These are phyloP conservation scores for Micractinium conductrix DNA, from an alignment of 139 green algal species.

Conservation along the genomic window DNA sequence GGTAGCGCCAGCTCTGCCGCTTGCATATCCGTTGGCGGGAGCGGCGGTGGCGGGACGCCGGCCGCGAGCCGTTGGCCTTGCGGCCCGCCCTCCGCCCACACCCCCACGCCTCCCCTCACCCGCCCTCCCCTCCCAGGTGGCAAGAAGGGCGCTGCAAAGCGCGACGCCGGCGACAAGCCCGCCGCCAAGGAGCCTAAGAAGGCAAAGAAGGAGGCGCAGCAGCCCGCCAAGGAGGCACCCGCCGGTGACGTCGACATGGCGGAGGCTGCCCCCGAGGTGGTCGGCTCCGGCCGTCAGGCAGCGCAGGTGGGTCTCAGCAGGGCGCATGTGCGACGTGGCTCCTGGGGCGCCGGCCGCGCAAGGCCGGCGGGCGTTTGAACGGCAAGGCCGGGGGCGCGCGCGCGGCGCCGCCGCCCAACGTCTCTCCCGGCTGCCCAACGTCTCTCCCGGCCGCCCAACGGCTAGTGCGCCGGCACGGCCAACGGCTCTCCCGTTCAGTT, in stretches of 20 bases:
- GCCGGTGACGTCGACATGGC: constrained; percentile 18
- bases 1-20: background rate
- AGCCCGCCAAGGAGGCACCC: background rate
- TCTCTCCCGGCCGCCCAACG: background rate
- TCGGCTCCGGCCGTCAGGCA: constrained; percentile 58
- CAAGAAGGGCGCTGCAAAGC: constrained; percentile 32
- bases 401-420: background rate
- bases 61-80: background rate
- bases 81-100: background rate
- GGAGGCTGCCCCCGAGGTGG: constrained; percentile 10
- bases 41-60: too few species aligned
- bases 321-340: background rate
- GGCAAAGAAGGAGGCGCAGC: constrained; percentile 23
- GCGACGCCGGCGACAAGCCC: constrained; percentile 25
- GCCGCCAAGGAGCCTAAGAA: constrained; percentile 39
- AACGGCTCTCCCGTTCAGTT: background rate
- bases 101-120: background rate
- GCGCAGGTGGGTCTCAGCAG: constrained; percentile 38
- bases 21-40: background rate
- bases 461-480: background rate
- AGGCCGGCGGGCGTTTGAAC: background rate
- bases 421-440: background rate
- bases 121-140: background rate
- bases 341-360: background rate
- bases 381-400: background rate